phyloP scores from a whole-genome alignment of 306 rosid species.

The Pyrus bretschneideri region DNA sequence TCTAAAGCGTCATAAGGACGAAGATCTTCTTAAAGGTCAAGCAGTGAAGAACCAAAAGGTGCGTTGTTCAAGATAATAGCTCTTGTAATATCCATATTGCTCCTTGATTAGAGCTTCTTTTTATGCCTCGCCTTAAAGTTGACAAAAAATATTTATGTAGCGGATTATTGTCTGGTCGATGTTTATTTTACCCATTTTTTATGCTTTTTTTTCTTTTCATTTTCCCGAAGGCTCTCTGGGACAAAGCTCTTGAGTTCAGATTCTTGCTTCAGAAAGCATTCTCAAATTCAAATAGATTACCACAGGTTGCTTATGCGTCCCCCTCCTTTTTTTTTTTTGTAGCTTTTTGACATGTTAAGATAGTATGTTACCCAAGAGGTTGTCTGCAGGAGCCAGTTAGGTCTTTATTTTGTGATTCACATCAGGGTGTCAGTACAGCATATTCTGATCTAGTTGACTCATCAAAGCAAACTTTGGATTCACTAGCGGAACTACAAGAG shows the following conservation, averaged over 20 bases:
- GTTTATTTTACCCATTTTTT: background rate
- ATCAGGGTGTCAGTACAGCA: conserved; percentile 48
- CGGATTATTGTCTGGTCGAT: background rate
- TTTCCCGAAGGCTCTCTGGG: conserved; percentile 63
- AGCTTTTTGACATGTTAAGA: conserved; percentile 10
- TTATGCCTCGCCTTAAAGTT: background rate
- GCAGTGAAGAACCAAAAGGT: conserved; percentile 90
- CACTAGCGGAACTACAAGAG: conserved; percentile 76
- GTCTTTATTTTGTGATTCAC: conserved; percentile 53
- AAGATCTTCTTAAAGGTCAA: conserved; percentile 81
- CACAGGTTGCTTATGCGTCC: conserved; percentile 47
- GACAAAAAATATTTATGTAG: background rate
- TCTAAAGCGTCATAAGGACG: conserved; percentile 73
- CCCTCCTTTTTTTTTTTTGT: conserved; percentile 1
- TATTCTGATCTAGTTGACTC: conserved; percentile 59
- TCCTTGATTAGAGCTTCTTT: background rate
- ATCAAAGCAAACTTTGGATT: conserved; percentile 64
- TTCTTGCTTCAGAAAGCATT: conserved; percentile 77
- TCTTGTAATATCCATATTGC: background rate
- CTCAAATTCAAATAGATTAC: conserved; percentile 81
- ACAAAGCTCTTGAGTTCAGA: conserved; percentile 80
- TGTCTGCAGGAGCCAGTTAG: conserved; percentile 64
- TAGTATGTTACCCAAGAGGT: conserved; percentile 3
- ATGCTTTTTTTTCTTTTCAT: conserved; percentile 15
- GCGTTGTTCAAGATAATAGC: conserved; percentile 1